phyloP scores from a whole-genome alignment of 495 filamentous ascomycete species.

The Amniculicola lignicola region DNA sequence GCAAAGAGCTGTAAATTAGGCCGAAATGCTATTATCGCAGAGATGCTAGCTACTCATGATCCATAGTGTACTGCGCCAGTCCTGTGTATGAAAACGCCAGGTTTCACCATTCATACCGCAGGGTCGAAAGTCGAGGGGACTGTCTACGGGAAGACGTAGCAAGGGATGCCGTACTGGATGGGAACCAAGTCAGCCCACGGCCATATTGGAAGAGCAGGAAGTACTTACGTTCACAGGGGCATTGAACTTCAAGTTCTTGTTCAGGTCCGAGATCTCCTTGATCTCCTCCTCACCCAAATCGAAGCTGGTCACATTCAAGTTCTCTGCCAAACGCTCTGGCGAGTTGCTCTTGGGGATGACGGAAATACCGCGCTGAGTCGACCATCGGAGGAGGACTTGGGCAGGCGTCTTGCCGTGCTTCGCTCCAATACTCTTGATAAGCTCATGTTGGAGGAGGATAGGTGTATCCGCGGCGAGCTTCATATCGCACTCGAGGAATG shows the following conservation, averaged over 20 bases:
- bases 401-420: constrained; percentile 74
- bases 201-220: not conserved
- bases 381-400: constrained; percentile 87
- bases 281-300: constrained; percentile 66
- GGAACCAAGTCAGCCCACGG: not conserved
- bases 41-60: too few species aligned
- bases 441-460: constrained; percentile 63
- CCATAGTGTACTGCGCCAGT: too few species aligned
- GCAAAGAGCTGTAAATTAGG: too few species aligned
- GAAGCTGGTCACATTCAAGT: constrained; percentile 65
- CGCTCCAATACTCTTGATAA: constrained; percentile 60
- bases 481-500: constrained; percentile 73
- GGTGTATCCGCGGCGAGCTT: constrained; percentile 63
- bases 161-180: constrained; percentile 25
- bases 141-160: constrained; percentile 19
- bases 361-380: constrained; percentile 86
- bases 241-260: constrained; percentile 76
- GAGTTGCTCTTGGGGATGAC: constrained; percentile 89
- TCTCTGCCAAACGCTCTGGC: constrained; percentile 56
- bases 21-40: too few species aligned
- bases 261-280: constrained; percentile 61
- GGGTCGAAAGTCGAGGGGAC: not conserved
- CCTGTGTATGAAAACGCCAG: not conserved
- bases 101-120: not conserved
- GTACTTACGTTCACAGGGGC: constrained; percentile 52